phyloP scores from a whole-genome alignment of 352 stramenopile species.

The Phytopythium mirpurense region DNA sequence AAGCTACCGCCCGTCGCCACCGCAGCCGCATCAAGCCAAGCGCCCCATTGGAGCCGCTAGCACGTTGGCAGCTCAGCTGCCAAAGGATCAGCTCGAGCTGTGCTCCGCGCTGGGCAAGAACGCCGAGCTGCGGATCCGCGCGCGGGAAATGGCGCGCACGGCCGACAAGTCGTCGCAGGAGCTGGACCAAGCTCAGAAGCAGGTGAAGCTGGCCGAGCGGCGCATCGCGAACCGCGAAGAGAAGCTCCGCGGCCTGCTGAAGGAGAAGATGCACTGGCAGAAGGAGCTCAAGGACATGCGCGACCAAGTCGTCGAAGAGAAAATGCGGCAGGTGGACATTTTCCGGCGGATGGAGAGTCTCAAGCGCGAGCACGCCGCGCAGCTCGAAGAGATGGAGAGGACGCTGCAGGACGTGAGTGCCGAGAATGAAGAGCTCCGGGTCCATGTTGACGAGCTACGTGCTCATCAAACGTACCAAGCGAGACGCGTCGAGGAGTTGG shows the following conservation, averaged over 20 bases:
- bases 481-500: constrained; percentile 43
- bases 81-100: constrained; percentile 51
- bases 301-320: constrained; percentile 60
- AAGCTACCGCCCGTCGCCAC: neutral
- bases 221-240: constrained; percentile 56
- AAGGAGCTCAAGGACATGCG: constrained; percentile 54
- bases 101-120: constrained; percentile 59
- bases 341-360: constrained; percentile 46
- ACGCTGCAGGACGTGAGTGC: constrained; percentile 22
- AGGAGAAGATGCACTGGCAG: constrained; percentile 70
- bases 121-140: constrained; percentile 54
- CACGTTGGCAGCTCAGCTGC: constrained; percentile 2
- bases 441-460: constrained; percentile 32
- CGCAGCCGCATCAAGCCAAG: constrained; percentile 13
- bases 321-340: constrained; percentile 65
- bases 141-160: constrained; percentile 39
- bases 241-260: constrained; percentile 50
- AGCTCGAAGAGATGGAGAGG: constrained; percentile 31
- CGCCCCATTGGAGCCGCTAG: constrained; percentile 1
- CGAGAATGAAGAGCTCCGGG: constrained; percentile 42
- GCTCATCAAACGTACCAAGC: constrained; percentile 36
- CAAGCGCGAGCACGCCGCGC: constrained; percentile 34
- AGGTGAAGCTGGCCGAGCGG: constrained; percentile 52
- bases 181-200: constrained; percentile 49
- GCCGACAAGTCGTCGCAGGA: constrained; percentile 37